Base-by-base conservation (phyloP, 139 green algal genomes). In the Chlamydomonas incerta region DNA sequence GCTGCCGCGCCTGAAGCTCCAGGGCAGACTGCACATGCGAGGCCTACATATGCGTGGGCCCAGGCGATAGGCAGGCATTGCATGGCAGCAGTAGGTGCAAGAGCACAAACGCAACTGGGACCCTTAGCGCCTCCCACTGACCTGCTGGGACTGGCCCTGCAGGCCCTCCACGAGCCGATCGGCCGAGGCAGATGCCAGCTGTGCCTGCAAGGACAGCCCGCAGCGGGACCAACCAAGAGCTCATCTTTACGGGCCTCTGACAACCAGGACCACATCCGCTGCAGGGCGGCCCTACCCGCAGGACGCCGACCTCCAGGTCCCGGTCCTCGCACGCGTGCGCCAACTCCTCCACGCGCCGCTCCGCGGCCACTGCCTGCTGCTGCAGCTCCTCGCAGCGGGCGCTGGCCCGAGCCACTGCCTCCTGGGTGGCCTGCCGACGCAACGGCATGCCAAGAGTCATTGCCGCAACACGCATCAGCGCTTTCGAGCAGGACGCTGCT, bases 111-210 rank as follows among this genome's bases (percentile, higher is more conserved):
- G n/a, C n/a, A n/a, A n/a, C n/a, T n/a, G n/a, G n/a, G n/a, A n/a
- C n/a, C 65, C 72, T 52, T 80, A 47, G 5, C n/a, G 47, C 26
- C n/a, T 46, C 72, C 72, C 72, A 46, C 58, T 62, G 34, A 55
- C n/a, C 41, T 60, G 79, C 50, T 68, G 65, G 1, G 66, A 50
- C 66, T 85, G 65, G 31, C 31, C 79, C 41, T 50, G 41, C 41
- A 50, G 41, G 10, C 50, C 60, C 65, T 75, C n/a, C 11, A 66
- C 79, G 21, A 75, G 63, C n/a, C 47, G 47, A 11, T 69, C 46
- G 15, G 79, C 79, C 1, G 79, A 85, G 14, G 46, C 79, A 5
- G 79, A 46, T 23, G 79, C 79, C 66, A 85, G 66, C 50, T 85
- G 79, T 4, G 79, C 79, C 79, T 85, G 50, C 17, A 28, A 3